A percentile compares a stretch with the other conserved stretches of the same genome.
Evolutionary conservation across 2,329 filamentous ascomycete species (phyloP).

Genomic region (Penicillium polonicum): DNA sequence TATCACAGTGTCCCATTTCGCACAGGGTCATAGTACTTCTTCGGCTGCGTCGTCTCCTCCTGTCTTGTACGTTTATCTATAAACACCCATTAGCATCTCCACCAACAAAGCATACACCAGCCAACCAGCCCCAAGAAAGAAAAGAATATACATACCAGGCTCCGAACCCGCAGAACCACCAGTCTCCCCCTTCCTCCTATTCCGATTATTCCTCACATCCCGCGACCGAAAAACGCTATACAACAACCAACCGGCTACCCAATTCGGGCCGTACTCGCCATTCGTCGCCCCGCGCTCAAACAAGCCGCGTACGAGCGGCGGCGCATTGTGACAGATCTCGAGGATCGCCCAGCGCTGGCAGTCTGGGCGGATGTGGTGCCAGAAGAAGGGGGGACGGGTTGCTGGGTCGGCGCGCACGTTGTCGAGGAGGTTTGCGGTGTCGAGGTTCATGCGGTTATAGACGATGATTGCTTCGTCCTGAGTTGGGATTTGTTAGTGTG

Average conservation of each 20-base stretch:
- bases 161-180: slow-evolving; percentile 13
- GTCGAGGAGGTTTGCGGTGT: slow-evolving; percentile 43
- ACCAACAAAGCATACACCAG: not conserved
- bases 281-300: slow-evolving; percentile 44
- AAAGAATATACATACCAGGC: slow-evolving; percentile 11
- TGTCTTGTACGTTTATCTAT: slow-evolving; percentile 27
- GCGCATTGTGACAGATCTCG: slow-evolving; percentile 44
- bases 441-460: slow-evolving; percentile 44
- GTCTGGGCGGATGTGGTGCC: slow-evolving; percentile 48
- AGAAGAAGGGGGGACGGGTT: slow-evolving; percentile 46
- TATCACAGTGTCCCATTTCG: slow-evolving; percentile 35
- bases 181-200: slow-evolving; percentile 40
- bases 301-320: slow-evolving; percentile 37
- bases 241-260: slow-evolving; percentile 48
- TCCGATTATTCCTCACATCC: slow-evolving; percentile 49
- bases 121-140: not conserved
- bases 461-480: slow-evolving; percentile 48
- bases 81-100: not conserved
- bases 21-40: slow-evolving; percentile 46
- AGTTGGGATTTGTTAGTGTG: not conserved
- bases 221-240: slow-evolving; percentile 50
- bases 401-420: slow-evolving; percentile 38
- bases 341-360: slow-evolving; percentile 43
- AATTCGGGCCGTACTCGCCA: slow-evolving; percentile 48
- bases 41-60: slow-evolving; percentile 27